phyloP scores from a whole-genome alignment of 768 basidiomycete genomes.

The Udeniomyces megalosporus region DNA sequence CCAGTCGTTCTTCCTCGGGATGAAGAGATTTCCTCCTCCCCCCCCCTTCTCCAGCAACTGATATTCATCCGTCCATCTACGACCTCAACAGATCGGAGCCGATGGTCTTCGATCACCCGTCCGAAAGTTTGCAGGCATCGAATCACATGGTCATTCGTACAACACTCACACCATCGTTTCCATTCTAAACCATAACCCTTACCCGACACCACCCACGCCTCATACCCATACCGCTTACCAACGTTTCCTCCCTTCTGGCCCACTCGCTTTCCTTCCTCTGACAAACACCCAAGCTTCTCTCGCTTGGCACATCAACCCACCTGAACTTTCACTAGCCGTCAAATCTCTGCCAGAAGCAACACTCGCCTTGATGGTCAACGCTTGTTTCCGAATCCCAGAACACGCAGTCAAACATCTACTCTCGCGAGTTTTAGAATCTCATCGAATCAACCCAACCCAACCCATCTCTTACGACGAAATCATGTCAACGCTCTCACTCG shows the following conservation, averaged over 20 bases:
- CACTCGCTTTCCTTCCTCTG: conserved; percentile 77
- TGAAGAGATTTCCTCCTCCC: no score
- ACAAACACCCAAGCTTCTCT: conserved; percentile 54
- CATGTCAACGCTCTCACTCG: conserved; percentile 27
- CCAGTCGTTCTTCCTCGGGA: no score
- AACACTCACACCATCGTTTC: conserved; percentile 78
- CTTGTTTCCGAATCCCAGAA: conserved; percentile 51
- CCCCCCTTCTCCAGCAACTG: not conserved
- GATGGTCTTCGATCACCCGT: conserved; percentile 94
- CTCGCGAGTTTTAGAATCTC: conserved; percentile 17
- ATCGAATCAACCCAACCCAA: not conserved
- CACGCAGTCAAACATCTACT: conserved; percentile 20
- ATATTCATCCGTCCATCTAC: not conserved
- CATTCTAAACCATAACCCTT: conserved; percentile 51
- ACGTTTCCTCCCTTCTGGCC: conserved; percentile 84
- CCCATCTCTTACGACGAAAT: conserved; percentile 1
- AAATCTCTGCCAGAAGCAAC: conserved; percentile 48
- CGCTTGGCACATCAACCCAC: conserved; percentile 75
- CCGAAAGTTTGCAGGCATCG: conserved; percentile 63
- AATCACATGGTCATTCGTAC: conserved; percentile 83
- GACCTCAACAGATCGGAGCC: conserved; percentile 55
- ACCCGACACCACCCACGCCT: conserved; percentile 29
- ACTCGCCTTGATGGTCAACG: conserved; percentile 64
- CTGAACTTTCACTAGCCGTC: conserved; percentile 54
- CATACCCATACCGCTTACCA: conserved; percentile 72